These are phyloP conservation scores for Trichosporon coremiiforme DNA, from an alignment of 1,284 basidiomycete genomes.

Conservation along the genomic window DNA sequence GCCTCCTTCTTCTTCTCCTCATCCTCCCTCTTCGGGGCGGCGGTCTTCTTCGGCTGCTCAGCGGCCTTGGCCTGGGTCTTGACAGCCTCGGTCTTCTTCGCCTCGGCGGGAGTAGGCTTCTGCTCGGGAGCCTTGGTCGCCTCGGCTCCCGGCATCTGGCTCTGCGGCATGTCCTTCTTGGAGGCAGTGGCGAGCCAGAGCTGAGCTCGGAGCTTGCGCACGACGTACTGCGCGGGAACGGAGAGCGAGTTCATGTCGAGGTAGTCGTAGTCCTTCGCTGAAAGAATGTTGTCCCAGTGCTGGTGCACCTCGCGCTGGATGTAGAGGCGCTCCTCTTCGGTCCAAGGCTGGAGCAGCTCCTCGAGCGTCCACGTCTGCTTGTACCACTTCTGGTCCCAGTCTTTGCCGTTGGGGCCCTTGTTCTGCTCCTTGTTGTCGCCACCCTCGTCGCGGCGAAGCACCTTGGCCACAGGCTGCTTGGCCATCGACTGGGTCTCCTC, in stretches of 20 bases:
- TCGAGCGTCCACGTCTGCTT: background rate
- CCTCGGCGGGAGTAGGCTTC: background rate
- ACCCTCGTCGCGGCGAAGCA: background rate
- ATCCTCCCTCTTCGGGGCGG: background rate
- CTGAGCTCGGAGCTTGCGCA: constrained; percentile 5
- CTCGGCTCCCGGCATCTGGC: background rate
- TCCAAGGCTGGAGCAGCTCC: background rate
- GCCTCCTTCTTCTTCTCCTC: constrained; percentile 4
- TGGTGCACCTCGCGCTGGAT: constrained; percentile 57
- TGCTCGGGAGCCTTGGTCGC: background rate
- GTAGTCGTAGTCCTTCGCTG: background rate
- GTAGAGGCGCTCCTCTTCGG: constrained; percentile 52
- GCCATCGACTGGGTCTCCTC: background rate
- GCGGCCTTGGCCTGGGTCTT: background rate
- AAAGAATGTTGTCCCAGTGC: constrained; percentile 37
- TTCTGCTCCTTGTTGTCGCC: too few relatives aligned
- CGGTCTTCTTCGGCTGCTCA: background rate
- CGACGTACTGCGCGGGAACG: constrained; percentile 2
- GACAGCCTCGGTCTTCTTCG: background rate
- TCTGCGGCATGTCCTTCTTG: background rate
- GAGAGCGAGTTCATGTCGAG: background rate
- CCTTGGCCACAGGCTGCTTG: background rate
- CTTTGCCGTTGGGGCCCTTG: background rate
- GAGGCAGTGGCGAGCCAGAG: background rate
- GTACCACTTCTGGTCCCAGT: constrained; percentile 2